These are phyloP conservation scores for Trichosporon sp. DNA, from an alignment of 1,284 basidiomycete genomes.

Conservation along the genomic window DNA sequence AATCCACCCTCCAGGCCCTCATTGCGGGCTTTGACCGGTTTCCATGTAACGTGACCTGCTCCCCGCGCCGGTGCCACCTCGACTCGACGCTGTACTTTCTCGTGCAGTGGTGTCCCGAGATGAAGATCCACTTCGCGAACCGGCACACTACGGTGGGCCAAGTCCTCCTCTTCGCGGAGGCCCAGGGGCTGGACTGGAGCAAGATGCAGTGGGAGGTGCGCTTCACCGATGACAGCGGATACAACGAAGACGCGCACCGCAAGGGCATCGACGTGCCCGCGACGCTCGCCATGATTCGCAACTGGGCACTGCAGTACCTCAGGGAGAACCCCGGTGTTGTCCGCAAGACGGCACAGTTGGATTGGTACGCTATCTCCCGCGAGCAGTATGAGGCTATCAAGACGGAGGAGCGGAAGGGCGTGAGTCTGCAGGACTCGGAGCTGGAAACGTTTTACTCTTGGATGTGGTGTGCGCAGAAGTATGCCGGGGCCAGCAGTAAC, in stretches of 20 bases:
- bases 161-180: not conserved
- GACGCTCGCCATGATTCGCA: not conserved
- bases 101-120: not conserved
- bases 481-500: not conserved
- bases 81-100: not conserved
- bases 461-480: not conserved
- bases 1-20: not conserved
- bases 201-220: slow-evolving; percentile 14
- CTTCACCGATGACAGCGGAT: too few relatives aligned
- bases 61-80: not conserved
- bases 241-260: too few relatives aligned
- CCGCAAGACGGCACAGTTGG: not conserved
- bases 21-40: not conserved
- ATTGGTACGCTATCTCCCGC: not conserved
- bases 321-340: not conserved
- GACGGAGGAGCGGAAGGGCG: too few relatives aligned
- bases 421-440: not conserved
- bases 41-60: not conserved
- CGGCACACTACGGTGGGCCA: not conserved
- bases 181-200: not conserved
- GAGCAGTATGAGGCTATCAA: too few relatives aligned
- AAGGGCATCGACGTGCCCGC: not conserved
- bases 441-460: not conserved
- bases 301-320: slow-evolving; percentile 3
- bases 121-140: not conserved